A percentile compares a stretch with the other conserved stretches of the same genome.
Evolutionary conservation across 2,329 filamentous ascomycete genomes (phyloP).

Genomic region (Paraphoma sp.): DNA sequence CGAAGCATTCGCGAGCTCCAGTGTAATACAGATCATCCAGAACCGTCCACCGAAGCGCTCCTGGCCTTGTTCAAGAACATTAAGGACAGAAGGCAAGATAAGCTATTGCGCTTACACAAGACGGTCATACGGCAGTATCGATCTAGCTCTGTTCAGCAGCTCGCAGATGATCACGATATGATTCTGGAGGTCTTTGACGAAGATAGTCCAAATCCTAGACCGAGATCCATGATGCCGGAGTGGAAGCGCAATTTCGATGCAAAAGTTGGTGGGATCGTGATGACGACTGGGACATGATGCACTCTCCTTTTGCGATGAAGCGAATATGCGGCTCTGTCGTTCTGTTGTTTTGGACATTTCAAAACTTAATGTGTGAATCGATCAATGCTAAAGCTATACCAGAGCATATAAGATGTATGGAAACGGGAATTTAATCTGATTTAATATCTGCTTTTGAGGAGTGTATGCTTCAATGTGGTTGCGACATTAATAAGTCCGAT

Average conservation of each 20-base stretch:
- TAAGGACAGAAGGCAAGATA: constrained; percentile 23
- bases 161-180: constrained; percentile 22
- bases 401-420: too few relatives aligned
- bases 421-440: too few relatives aligned
- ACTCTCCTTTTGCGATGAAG: too few relatives aligned
- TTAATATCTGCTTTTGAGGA: too few relatives aligned
- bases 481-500: too few relatives aligned
- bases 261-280: constrained; percentile 29
- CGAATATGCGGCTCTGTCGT: too few relatives aligned
- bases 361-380: too few relatives aligned
- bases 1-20: constrained; percentile 34
- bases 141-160: constrained; percentile 16
- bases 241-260: constrained; percentile 42
- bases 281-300: not conserved
- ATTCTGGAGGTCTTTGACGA: constrained; percentile 32
- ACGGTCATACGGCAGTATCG: constrained; percentile 36
- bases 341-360: not conserved
- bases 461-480: too few relatives aligned
- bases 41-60: constrained; percentile 28
- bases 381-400: too few relatives aligned
- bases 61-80: constrained; percentile 40
- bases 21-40: constrained; percentile 38
- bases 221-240: constrained; percentile 36
- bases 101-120: constrained; percentile 22
- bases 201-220: constrained; percentile 10